Evolutionary conservation across 1,284 basidiomycete genomes (phyloP).

Genomic region (Cystobasidiaceae sp.): DNA sequence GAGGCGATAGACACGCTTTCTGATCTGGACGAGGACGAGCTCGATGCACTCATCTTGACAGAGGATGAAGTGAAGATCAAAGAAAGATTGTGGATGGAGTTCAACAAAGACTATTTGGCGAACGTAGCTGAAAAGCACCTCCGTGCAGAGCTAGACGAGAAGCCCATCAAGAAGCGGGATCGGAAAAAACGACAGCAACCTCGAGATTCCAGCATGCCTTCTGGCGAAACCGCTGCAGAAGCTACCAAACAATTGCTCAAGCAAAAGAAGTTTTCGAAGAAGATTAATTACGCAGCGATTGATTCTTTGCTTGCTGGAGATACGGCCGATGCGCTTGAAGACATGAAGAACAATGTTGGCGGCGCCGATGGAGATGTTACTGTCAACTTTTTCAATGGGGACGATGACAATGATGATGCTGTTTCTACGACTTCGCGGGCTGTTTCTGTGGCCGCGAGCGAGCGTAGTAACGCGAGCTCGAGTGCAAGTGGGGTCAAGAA

Average conservation of each 20-base stretch:
- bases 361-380: no score
- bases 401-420: conserved; percentile 5
- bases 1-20: conserved; percentile 48
- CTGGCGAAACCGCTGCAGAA: conserved; percentile 67
- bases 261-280: conserved; percentile 73
- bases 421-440: conserved; percentile 12
- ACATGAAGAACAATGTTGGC: no score
- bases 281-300: conserved; percentile 82
- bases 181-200: conserved; percentile 56
- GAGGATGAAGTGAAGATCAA: conserved; percentile 84
- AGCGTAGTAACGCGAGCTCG: not conserved
- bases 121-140: conserved; percentile 56
- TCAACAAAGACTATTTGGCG: conserved; percentile 90
- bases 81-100: conserved; percentile 92
- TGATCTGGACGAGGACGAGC: conserved; percentile 86
- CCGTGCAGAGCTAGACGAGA: conserved; percentile 44
- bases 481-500: no score
- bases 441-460: not conserved
- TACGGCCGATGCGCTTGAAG: no score
- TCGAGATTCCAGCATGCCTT: conserved; percentile 61
- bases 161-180: conserved; percentile 54
- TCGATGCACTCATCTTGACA: conserved; percentile 72
- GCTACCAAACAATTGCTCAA: conserved; percentile 71
- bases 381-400: conserved; percentile 18
- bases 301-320: conserved; percentile 62